Evolutionary conservation across 768 basidiomycete genomes (phyloP).

Genomic region (Sarcomyxa edulis): DNA sequence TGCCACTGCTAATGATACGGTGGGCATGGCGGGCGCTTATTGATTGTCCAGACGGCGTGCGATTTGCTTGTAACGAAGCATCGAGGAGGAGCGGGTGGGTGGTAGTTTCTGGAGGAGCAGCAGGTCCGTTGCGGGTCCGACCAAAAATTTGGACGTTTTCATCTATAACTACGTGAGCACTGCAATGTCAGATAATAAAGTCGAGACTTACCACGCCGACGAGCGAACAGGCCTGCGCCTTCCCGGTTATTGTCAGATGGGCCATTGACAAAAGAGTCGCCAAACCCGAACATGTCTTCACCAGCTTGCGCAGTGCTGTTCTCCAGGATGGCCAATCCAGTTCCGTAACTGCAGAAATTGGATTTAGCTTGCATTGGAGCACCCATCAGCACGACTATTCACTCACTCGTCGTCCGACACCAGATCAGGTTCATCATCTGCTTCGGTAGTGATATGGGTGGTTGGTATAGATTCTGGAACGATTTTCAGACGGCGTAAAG

Average conservation of each 20-base stretch:
- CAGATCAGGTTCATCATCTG: conserved; percentile 56
- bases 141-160: conserved; percentile 64
- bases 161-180: conserved; percentile 21
- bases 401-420: conserved; percentile 68
- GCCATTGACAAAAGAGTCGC: conserved; percentile 42
- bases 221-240: conserved; percentile 42
- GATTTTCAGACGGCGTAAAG: too few relatives aligned
- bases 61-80: conserved; percentile 38
- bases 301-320: conserved; percentile 26
- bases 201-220: conserved; percentile 43
- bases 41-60: conserved; percentile 36
- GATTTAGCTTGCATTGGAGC: not conserved
- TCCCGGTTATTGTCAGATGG: conserved; percentile 32
- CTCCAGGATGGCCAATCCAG: conserved; percentile 34
- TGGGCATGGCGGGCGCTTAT: conserved; percentile 52
- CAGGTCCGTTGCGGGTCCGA: conserved; percentile 43
- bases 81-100: conserved; percentile 83
- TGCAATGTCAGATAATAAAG: not conserved
- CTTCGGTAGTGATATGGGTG: conserved; percentile 57
- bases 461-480: conserved; percentile 53
- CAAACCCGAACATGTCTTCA: conserved; percentile 52
- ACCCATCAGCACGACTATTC: too few relatives aligned
- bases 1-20: conserved; percentile 45
- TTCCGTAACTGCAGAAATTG: conserved; percentile 26
- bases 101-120: conserved; percentile 60